Evolutionary conservation across 345 rosid species (phyloP), one percentile per base, ranked within the genome.

Genomic region (Eucalyptus sp.): DNA sequence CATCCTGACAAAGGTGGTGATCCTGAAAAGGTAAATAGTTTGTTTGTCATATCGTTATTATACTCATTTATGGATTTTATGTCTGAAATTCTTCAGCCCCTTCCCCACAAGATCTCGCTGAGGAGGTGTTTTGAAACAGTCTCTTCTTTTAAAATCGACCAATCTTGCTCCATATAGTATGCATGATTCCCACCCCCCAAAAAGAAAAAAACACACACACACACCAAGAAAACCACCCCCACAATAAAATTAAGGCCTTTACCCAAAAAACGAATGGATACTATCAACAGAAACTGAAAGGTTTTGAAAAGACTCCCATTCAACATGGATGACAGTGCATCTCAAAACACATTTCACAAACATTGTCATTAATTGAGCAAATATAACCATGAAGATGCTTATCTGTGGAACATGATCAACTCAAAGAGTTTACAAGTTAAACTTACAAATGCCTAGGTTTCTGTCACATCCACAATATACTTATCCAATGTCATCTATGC

Each of bases 1-100:
- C 96, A 95, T 92, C 96, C 95, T 9, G 96, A 95, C 89, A 95
- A 94, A 90, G 95, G 95, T 88, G 96, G 96, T 88, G 95, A 95
- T 79, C 93, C 94, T 37, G 96, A 95, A 89, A 93, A 95, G 95
- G 95, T 94, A 87, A 22, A 31, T 80, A 22, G 9, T 88, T 31
- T 54, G 86, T 44, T 85, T 37, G 12, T 22, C 58, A 24, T 71
- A 46, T 46, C 7, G 13, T 86, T 37, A 18, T 88, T 13, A 9
- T 79, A 16, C 18, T 46, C 25, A 48, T 48, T 24, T n/a, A 83
- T 76, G 84, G 83, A 20, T 81, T 44, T 33, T 33, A 6, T 18
- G 56, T 62, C 49, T 87, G 81, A 64, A 46, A 60, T 64, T 27
- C 31, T 44, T 62, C 33, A n/a, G 68, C 56, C 49, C 13, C 49